A percentile compares a stretch with the other conserved stretches of the same genome.
These are phyloP conservation scores for Knoxia roxburghii DNA, from an alignment of 257 asterid species.

Conservation along the genomic window DNA sequence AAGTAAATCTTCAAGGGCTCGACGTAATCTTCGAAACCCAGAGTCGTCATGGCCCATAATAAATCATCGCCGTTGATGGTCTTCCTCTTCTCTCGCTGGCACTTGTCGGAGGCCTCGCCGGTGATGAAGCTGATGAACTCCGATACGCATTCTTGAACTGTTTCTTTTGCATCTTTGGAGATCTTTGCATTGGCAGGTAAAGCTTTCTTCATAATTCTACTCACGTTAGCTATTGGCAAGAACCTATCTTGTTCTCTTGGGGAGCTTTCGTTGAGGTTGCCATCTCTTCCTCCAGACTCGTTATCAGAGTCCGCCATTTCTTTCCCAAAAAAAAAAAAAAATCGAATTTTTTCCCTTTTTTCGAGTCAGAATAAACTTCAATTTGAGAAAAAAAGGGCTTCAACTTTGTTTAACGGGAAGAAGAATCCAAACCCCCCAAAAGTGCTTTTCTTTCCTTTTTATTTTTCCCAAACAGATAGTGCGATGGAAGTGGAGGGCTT, in stretches of 20 bases:
- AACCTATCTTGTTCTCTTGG: slow-evolving; percentile 32
- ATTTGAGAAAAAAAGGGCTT: background rate
- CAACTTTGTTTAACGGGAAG: background rate
- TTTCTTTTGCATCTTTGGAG: slow-evolving; percentile 33
- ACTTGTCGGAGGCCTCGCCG: slow-evolving; percentile 37
- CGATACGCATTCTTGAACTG: slow-evolving; percentile 35
- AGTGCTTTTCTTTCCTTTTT: background rate
- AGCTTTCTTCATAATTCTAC: slow-evolving; percentile 31
- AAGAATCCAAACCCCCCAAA: slow-evolving; percentile 2
- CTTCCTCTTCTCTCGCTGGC: slow-evolving; percentile 34
- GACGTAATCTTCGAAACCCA: slow-evolving; percentile 45
- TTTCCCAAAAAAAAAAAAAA: background rate
- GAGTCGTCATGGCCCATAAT: slow-evolving; percentile 47
- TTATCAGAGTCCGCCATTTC: slow-evolving; percentile 81
- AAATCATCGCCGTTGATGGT: slow-evolving; percentile 53
- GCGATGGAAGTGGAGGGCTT: slow-evolving; percentile 9
- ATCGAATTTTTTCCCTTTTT: background rate
- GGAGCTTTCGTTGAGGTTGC: slow-evolving; percentile 26
- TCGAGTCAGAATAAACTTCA: background rate
- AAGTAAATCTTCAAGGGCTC: slow-evolving; percentile 42
- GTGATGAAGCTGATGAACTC: slow-evolving; percentile 38
- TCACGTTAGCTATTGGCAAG: slow-evolving; percentile 33
- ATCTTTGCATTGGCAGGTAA: slow-evolving; percentile 32
- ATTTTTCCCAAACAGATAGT: background rate
- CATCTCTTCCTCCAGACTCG: slow-evolving; percentile 67